A percentile compares a stretch with the other conserved stretches of the same genome.
phyloP scores from a whole-genome alignment of 2,329 filamentous ascomycete genomes.

The Catunica adiposa region DNA sequence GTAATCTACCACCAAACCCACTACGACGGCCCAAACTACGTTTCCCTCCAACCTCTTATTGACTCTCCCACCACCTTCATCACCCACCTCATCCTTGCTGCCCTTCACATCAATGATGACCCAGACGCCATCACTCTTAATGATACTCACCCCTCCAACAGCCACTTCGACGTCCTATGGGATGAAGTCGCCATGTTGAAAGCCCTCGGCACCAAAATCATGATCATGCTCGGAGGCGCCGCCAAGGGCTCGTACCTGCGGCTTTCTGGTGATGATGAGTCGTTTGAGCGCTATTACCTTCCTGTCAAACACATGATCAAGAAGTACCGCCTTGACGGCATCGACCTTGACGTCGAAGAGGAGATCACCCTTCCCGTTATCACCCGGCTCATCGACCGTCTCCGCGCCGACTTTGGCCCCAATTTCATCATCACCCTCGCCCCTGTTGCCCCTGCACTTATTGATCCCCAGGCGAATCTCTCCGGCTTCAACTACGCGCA shows the following conservation, averaged over 20 bases:
- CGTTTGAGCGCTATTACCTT: conserved; percentile 58
- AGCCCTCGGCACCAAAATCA: conserved; percentile 56
- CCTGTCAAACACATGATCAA: conserved; percentile 51
- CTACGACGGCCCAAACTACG: conserved; percentile 28
- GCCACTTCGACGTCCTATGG: conserved; percentile 59
- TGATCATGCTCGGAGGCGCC: conserved; percentile 79
- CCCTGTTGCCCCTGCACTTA: conserved; percentile 59
- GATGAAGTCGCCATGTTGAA: conserved; percentile 58
- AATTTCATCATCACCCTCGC: conserved; percentile 65
- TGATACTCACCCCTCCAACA: conserved; percentile 53
- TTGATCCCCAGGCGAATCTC: conserved; percentile 40
- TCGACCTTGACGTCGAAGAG: conserved; percentile 73
- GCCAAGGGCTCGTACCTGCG: conserved; percentile 53
- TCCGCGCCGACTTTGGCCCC: conserved; percentile 51
- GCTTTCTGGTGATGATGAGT: conserved; percentile 32
- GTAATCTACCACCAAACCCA: conserved; percentile 40
- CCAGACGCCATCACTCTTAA: conserved; percentile 60
- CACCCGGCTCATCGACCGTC: conserved; percentile 48
- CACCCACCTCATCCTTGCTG: conserved; percentile 75
- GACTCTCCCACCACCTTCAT: conserved; percentile 25
- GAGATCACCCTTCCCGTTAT: conserved; percentile 49
- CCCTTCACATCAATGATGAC: conserved; percentile 62
- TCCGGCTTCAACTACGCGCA: conserved; percentile 69
- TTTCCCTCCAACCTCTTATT: conserved; percentile 38
- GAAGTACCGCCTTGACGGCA: conserved; percentile 44